A percentile compares a stretch with the other conserved stretches of the same genome.
Conservation (phyloP, 305 asterid species). For the Lippia alba region DNA sequence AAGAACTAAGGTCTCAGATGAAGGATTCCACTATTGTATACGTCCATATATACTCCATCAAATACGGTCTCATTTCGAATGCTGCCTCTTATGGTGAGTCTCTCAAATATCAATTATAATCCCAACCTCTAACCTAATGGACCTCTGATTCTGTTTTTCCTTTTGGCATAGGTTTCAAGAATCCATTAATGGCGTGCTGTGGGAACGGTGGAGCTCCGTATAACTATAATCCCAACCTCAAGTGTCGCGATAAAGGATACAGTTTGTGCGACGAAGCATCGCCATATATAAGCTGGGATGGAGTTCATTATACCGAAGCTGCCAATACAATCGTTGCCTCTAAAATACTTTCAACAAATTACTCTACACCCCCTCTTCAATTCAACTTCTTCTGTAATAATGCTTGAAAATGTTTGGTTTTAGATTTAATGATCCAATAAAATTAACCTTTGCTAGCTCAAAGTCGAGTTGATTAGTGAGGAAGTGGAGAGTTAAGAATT, state of each 20-base stretch:
- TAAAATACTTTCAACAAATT: conserved; percentile 41
- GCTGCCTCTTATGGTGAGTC: conserved; percentile 50
- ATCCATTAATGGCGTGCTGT: conserved; percentile 56
- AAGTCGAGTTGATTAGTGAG: no score
- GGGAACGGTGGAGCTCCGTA: conserved; percentile 62
- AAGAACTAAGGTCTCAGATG: conserved; percentile 42
- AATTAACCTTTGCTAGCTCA: no score
- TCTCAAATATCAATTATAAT: not conserved
- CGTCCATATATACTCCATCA: conserved; percentile 60
- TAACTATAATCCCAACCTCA: conserved; percentile 41
- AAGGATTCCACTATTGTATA: conserved; percentile 46
- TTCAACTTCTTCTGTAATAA: conserved; percentile 46
- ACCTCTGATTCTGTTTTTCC: no score
- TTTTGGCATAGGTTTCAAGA: conserved; percentile 38
- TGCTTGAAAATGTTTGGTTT: conserved; percentile 9
- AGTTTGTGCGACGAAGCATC: conserved; percentile 42
- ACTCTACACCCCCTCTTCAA: conserved; percentile 42
- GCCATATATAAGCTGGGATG: conserved; percentile 56
- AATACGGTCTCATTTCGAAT: conserved; percentile 49
- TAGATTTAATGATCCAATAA: no score
- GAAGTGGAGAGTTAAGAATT: no score
- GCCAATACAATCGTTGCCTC: conserved; percentile 52
- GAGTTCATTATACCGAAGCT: conserved; percentile 56
- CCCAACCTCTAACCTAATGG: no score
- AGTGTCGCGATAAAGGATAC: conserved; percentile 43